Conservation (phyloP, 768 basidiomycete species). For the Suillus sp. region DNA sequence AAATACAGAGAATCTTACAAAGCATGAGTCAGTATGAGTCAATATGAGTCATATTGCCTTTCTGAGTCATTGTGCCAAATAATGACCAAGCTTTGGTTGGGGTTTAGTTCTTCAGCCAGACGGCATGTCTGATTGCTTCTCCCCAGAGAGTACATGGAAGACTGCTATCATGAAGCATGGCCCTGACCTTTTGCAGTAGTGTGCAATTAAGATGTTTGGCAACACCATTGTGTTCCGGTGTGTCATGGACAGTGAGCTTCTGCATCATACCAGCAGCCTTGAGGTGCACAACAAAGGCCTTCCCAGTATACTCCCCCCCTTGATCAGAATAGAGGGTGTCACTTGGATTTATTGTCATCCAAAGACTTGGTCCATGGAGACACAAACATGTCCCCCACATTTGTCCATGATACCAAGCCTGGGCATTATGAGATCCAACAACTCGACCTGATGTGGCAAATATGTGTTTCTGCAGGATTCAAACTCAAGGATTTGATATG, state of each 20-base stretch:
- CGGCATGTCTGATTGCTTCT: slow-evolving; percentile 28
- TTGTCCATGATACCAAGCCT: too few relatives aligned
- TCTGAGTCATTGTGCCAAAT: too few relatives aligned
- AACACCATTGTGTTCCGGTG: slow-evolving; percentile 40
- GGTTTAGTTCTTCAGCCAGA: slow-evolving; percentile 18
- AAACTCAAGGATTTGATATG: slow-evolving; percentile 31
- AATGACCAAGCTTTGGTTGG: slow-evolving; percentile 2
- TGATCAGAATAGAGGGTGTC: slow-evolving; percentile 19
- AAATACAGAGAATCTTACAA: too few relatives aligned
- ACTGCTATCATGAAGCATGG: slow-evolving; percentile 26
- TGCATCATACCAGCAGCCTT: slow-evolving; percentile 22
- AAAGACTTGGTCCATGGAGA: too few relatives aligned
- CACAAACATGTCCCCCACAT: too few relatives aligned
- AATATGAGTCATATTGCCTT: too few relatives aligned
- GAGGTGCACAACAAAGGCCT: slow-evolving; percentile 25
- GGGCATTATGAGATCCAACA: too few relatives aligned
- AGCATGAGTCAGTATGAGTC: too few relatives aligned
- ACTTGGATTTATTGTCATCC: background rate
- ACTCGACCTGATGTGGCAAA: too few relatives aligned
- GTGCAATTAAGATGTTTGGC: slow-evolving; percentile 35
- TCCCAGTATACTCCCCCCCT: slow-evolving; percentile 33
- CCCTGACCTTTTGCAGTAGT: slow-evolving; percentile 22
- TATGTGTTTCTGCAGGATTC: slow-evolving; percentile 14
- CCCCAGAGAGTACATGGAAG: slow-evolving; percentile 32
- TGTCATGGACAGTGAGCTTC: slow-evolving; percentile 28